A percentile compares a stretch with the other conserved stretches of the same genome.
Conservation (phyloP, 345 rosid species). For the Pugionium dolabratum region DNA sequence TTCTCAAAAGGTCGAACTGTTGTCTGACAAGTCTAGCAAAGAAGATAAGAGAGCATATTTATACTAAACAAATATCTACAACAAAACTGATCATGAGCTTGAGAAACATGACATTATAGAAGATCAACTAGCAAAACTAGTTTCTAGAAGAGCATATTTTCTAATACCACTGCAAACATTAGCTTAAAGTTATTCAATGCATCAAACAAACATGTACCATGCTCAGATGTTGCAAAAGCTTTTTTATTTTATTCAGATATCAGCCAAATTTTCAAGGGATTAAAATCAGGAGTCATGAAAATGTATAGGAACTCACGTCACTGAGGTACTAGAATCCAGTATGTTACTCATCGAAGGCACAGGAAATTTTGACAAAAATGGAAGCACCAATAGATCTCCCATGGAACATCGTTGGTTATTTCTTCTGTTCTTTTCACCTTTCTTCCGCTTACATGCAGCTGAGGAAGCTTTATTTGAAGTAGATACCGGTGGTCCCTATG, state of each 20-base stretch:
- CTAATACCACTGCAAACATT: constrained; percentile 21
- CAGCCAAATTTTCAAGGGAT: background rate
- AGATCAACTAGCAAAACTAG: constrained; percentile 27
- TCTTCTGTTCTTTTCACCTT: constrained; percentile 65
- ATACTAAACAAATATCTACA: constrained; percentile 17
- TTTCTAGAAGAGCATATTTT: constrained; percentile 6
- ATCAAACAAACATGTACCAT: constrained; percentile 21
- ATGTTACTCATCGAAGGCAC: constrained; percentile 56
- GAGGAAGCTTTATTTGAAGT: constrained; percentile 45
- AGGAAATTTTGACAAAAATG: constrained; percentile 72
- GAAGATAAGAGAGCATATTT: constrained; percentile 15
- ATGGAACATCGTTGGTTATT: constrained; percentile 52
- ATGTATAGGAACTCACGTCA: constrained; percentile 54
- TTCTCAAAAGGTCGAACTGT: background rate
- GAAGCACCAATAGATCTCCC: constrained; percentile 88
- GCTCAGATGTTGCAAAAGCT: constrained; percentile 11
- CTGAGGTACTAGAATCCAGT: constrained; percentile 48
- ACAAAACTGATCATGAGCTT: constrained; percentile 19
- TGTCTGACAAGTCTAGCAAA: constrained; percentile 6
- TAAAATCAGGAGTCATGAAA: constrained; percentile 26
- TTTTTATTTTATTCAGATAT: constrained; percentile 5
- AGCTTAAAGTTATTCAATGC: background rate
- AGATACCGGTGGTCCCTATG: constrained; percentile 71
- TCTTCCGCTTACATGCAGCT: constrained; percentile 72
- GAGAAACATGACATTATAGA: constrained; percentile 21